Evolutionary conservation across 345 rosid species (phyloP).

Genomic region (Pugionium cornutum): DNA sequence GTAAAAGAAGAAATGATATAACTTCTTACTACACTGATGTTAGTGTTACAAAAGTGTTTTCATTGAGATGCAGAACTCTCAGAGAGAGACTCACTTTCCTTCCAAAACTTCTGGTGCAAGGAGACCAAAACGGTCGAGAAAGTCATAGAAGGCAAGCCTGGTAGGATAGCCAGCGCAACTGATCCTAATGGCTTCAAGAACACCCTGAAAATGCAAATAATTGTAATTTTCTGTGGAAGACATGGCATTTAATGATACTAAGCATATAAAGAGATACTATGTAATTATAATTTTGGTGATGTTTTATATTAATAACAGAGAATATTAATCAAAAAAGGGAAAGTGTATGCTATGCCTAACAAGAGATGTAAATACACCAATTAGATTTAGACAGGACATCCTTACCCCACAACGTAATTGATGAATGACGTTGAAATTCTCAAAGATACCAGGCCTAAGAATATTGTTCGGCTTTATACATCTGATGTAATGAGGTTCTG

Average conservation of each 20-base stretch:
- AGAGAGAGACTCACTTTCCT: slow-evolving; percentile 60
- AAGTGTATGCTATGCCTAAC: slow-evolving; percentile 12
- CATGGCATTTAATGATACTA: slow-evolving; percentile 23
- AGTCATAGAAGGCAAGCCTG: slow-evolving; percentile 86
- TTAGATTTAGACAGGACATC: slow-evolving; percentile 32
- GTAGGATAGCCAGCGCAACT: slow-evolving; percentile 99
- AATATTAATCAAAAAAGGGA: slow-evolving; percentile 1
- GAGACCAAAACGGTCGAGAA: slow-evolving; percentile 93
- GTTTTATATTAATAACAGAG: slow-evolving; percentile 5
- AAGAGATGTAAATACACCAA: slow-evolving; percentile 16
- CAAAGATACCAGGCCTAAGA: slow-evolving; percentile 87
- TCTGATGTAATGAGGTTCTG: slow-evolving; percentile 98
- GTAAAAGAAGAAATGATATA: slow-evolving; percentile 34
- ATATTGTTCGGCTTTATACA: slow-evolving; percentile 96
- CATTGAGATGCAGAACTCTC: slow-evolving; percentile 23
- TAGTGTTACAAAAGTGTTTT: slow-evolving; percentile 24
- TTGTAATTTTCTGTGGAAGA: slow-evolving; percentile 17
- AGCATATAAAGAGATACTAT: slow-evolving; percentile 7
- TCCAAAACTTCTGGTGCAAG: slow-evolving; percentile 95
- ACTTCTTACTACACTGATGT: slow-evolving; percentile 27
- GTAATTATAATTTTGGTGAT: slow-evolving; percentile 14
- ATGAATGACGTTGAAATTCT: slow-evolving; percentile 83
- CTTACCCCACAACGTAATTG: slow-evolving; percentile 99
- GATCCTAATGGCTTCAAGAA: slow-evolving; percentile 97
- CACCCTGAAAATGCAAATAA: slow-evolving; percentile 47